Conservation (phyloP, 108 stramenopile genomes). For the Poteriospumella lacustris region DNA sequence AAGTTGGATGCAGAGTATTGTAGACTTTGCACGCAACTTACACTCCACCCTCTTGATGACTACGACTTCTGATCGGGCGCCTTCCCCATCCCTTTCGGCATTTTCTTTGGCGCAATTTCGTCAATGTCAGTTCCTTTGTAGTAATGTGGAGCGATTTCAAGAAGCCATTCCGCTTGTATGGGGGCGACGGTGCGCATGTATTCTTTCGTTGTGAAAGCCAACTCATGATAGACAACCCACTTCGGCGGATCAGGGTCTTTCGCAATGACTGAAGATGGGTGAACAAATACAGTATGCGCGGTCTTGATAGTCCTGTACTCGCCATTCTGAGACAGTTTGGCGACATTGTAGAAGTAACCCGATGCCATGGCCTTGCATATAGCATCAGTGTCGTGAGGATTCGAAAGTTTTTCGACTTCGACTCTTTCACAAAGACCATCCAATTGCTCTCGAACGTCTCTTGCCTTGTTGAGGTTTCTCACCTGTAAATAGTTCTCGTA, state of each 20-base stretch:
- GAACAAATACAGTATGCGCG: constrained; percentile 84
- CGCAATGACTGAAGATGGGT: constrained; percentile 85
- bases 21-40: too few species aligned
- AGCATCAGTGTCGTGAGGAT: constrained; percentile 68
- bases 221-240: constrained; percentile 90
- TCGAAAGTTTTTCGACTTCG: constrained; percentile 76
- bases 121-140: constrained; percentile 84
- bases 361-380: constrained; percentile 83
- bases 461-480: constrained; percentile 78
- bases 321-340: constrained; percentile 74
- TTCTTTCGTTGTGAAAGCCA: constrained; percentile 94
- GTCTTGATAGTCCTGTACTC: constrained; percentile 96
- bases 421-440: constrained; percentile 94
- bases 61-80: too few species aligned
- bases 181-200: constrained; percentile 93
- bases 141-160: constrained; percentile 96
- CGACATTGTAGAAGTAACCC: constrained; percentile 96
- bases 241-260: constrained; percentile 81
- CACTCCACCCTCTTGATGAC: too few species aligned
- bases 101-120: constrained; percentile 77
- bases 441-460: constrained; percentile 95
- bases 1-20: too few species aligned
- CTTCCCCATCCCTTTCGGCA: constrained; percentile 59
- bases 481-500: constrained; percentile 97
- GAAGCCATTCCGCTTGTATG: constrained; percentile 86